Evolutionary conservation across 768 basidiomycete genomes (phyloP).

Genomic region (Rossbeevera mucosa): DNA sequence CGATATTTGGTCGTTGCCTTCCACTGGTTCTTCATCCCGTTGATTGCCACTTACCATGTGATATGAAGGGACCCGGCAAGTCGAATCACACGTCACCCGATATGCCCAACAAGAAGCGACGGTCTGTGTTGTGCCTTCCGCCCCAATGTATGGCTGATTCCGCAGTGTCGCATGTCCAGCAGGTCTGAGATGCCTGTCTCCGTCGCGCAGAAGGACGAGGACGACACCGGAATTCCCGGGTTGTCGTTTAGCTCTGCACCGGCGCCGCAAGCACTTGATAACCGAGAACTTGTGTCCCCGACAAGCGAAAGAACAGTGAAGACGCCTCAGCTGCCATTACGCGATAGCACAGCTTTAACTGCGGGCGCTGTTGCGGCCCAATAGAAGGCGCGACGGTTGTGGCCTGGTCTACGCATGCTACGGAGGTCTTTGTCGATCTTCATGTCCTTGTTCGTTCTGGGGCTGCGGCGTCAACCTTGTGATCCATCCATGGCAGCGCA

Average conservation of each 20-base stretch:
- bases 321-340: slow-evolving; percentile 56
- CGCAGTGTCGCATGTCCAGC: slow-evolving; percentile 28
- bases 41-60: slow-evolving; percentile 28
- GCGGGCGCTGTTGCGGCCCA: slow-evolving; percentile 37
- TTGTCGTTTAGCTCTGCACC: slow-evolving; percentile 29
- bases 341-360: slow-evolving; percentile 55
- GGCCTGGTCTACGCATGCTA: neutral
- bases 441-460: slow-evolving; percentile 2
- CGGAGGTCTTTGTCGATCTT: neutral
- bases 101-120: slow-evolving; percentile 76
- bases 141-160: slow-evolving; percentile 22
- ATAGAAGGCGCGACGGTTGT: slow-evolving; percentile 16
- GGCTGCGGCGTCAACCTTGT: slow-evolving; percentile 1
- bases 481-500: slow-evolving; percentile 5
- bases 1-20: slow-evolving; percentile 10
- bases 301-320: slow-evolving; percentile 46
- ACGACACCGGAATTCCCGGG: slow-evolving; percentile 37
- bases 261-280: slow-evolving; percentile 33
- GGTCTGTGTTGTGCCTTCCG: slow-evolving; percentile 47
- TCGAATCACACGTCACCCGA: slow-evolving; percentile 60
- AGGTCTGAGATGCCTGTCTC: slow-evolving; percentile 39
- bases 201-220: slow-evolving; percentile 32
- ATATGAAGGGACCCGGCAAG: slow-evolving; percentile 55
- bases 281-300: slow-evolving; percentile 36
- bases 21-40: slow-evolving; percentile 11